Base-by-base conservation (phyloP, 805 yeast genomes). In the Candida cerambycidarum region DNA sequence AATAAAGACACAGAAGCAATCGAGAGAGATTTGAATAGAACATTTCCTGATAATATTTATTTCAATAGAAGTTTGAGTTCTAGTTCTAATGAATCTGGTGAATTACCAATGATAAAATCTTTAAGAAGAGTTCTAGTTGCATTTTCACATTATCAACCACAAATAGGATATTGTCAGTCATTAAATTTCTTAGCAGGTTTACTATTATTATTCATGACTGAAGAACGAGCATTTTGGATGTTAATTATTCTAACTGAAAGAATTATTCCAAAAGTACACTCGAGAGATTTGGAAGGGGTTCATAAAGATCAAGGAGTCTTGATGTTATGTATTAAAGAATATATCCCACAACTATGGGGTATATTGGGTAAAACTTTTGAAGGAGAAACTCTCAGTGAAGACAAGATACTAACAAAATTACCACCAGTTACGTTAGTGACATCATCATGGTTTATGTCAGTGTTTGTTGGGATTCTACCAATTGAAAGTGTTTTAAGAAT, bases 361-460 rank as follows among this genome's bases (percentile, higher is more conserved):
- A 58, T 70, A 3, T 61, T 78, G 19, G 75, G 75, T 18, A 58
- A 62, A 32, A 61, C 57, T 24, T 63, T 63, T 31, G 74, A 69
- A 30, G 74, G 63, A 37, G 70, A 58, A 56, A 62, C 52, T 55
- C 63, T 61, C 54, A 67, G 62, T 40, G 73, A 64, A 25, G 72
- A 63, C 53, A 73, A 76, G 55, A 82, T 87, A 46, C 71, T 92
- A 24, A 73, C 79, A 12, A 83, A 85, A 51, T 65, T 90, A 33
- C 98, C 99, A 1, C 96, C 97, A 1, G 77, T 93, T 3, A 86
- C 97, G 1, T 72, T 93, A 35, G 93, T 95, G 52, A 93, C 98
- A 0, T 92, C 97, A 0, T 82, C 96, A 42, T 93, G 99, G 99
- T 93, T 93, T 58, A 92, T 93, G 98, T 86, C 97, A 54, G 78